Percentiles rank a stretch among this genome's conserved stretches.
These are phyloP conservation scores for Mycena chlorophos DNA, from an alignment of 768 basidiomycete species.

Conservation along the genomic window DNA sequence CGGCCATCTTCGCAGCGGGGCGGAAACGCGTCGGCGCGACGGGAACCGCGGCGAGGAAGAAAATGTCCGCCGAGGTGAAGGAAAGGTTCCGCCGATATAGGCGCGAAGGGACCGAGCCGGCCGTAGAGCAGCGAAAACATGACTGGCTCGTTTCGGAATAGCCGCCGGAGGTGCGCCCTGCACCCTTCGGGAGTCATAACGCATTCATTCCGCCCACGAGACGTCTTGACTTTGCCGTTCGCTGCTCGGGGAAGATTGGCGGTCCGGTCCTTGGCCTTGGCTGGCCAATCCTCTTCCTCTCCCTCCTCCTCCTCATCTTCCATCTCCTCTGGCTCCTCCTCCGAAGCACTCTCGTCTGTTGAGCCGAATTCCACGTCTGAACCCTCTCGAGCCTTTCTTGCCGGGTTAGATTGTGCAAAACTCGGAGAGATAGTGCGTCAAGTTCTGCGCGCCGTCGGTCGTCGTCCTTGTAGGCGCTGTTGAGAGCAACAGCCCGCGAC, in stretches of 20 bases:
- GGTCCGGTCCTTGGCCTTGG: slow-evolving; percentile 17
- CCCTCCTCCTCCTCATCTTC: slow-evolving; percentile 53
- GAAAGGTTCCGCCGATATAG: slow-evolving; percentile 58
- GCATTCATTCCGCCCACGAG: slow-evolving; percentile 83
- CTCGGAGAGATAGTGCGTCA: slow-evolving; percentile 56
- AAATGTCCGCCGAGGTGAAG: slow-evolving; percentile 86
- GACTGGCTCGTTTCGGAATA: slow-evolving; percentile 81
- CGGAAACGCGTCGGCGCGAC: slow-evolving; percentile 95
- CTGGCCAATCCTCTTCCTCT: slow-evolving; percentile 44
- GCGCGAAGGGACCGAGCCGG: slow-evolving; percentile 83
- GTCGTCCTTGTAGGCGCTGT: slow-evolving; percentile 76
- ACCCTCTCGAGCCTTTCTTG: slow-evolving; percentile 38
- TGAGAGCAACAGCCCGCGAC: slow-evolving; percentile 63
- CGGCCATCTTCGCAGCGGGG: slow-evolving; percentile 89
- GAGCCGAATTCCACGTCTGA: slow-evolving; percentile 53
- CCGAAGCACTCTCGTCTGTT: slow-evolving; percentile 45
- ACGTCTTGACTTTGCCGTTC: slow-evolving; percentile 74
- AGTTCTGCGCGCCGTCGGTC: slow-evolving; percentile 70
- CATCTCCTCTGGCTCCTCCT: slow-evolving; percentile 36
- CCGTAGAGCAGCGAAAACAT: slow-evolving; percentile 89
- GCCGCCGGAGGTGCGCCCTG: slow-evolving; percentile 85
- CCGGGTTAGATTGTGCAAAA: slow-evolving; percentile 59
- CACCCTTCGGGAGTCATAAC: slow-evolving; percentile 91
- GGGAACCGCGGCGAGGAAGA: slow-evolving; percentile 91
- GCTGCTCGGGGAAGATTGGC: slow-evolving; percentile 64